Evolutionary conservation across 805 yeast species (phyloP).

Genomic region (Myxozyma vanderwaltii): DNA sequence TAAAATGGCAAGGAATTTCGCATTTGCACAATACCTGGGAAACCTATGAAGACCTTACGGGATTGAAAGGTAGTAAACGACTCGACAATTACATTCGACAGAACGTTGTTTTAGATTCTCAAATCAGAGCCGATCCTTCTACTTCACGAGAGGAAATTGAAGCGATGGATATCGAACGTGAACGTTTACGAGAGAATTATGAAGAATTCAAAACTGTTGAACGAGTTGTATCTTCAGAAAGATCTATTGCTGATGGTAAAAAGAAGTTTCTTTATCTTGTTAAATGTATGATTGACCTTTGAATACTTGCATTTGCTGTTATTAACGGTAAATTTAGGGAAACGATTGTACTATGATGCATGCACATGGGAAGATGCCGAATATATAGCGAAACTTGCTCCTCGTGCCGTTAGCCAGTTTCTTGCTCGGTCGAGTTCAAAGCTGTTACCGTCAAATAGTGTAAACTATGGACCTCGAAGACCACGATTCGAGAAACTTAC

Average conservation of each 20-base stretch:
- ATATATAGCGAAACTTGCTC: conserved; percentile 80
- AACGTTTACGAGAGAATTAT: conserved; percentile 78
- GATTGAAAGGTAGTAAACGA: conserved; percentile 74
- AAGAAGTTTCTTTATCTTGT: conserved; percentile 69
- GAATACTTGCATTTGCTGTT: neutral
- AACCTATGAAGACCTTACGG: conserved; percentile 51
- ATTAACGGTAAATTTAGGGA: conserved; percentile 45
- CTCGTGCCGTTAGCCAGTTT: conserved; percentile 77
- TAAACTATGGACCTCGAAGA: conserved; percentile 68
- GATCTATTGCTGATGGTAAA: conserved; percentile 49
- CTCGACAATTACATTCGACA: conserved; percentile 89
- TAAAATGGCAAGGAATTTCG: conserved; percentile 86
- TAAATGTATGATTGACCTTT: conserved; percentile 55
- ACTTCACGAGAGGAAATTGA: conserved; percentile 92
- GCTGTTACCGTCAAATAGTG: conserved; percentile 78
- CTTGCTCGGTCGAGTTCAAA: conserved; percentile 81
- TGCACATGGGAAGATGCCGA: conserved; percentile 97
- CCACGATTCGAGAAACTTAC: conserved; percentile 87
- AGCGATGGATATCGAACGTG: conserved; percentile 88
- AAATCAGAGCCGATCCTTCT: conserved; percentile 73
- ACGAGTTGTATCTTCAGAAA: conserved; percentile 82
- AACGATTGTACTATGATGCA: conserved; percentile 87
- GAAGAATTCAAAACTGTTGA: conserved; percentile 85
- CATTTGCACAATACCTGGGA: conserved; percentile 98
- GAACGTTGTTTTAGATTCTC: conserved; percentile 69